phyloP scores from a whole-genome alignment of 192 early-diverging fungal species.

The Backusella sp. region DNA sequence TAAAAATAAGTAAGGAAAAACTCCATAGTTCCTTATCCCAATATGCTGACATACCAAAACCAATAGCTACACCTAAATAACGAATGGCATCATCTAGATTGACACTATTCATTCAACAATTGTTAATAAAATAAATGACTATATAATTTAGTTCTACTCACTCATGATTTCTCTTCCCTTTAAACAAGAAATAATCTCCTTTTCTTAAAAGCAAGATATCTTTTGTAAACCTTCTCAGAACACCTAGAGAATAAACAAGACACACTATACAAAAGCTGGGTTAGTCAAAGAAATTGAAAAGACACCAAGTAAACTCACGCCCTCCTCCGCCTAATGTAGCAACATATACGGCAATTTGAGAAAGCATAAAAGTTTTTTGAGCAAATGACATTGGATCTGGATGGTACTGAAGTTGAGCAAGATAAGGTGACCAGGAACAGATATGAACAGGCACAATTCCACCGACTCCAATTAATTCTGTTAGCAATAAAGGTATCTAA shows the following conservation, averaged over 20 bases:
- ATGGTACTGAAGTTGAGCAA: slow-evolving; percentile 22
- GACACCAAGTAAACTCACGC: slow-evolving; percentile 3
- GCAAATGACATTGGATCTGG: slow-evolving; percentile 30
- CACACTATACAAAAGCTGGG: slow-evolving; percentile 12
- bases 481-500: slow-evolving; percentile 30
- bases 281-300: neutral
- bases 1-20: slow-evolving; percentile 6
- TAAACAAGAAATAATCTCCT: slow-evolving; percentile 35
- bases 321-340: slow-evolving; percentile 26
- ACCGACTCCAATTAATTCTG: slow-evolving; percentile 28
- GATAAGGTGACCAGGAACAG: slow-evolving; percentile 28
- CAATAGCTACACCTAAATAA: slow-evolving; percentile 32
- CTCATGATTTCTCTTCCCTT: slow-evolving; percentile 39
- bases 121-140: neutral
- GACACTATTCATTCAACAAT: slow-evolving; percentile 10
- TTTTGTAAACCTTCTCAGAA: slow-evolving; percentile 33
- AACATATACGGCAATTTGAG: slow-evolving; percentile 28
- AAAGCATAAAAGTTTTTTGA: slow-evolving; percentile 16
- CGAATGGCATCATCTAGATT: slow-evolving; percentile 39
- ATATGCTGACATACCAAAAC: slow-evolving; percentile 27
- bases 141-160: neutral
- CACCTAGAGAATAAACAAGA: slow-evolving; percentile 29
- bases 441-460: slow-evolving; percentile 25
- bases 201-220: slow-evolving; percentile 29
- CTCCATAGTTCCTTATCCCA: neutral